Evolutionary conservation across 805 yeast species (phyloP).

Genomic region (Jamesozyma lodderae): DNA sequence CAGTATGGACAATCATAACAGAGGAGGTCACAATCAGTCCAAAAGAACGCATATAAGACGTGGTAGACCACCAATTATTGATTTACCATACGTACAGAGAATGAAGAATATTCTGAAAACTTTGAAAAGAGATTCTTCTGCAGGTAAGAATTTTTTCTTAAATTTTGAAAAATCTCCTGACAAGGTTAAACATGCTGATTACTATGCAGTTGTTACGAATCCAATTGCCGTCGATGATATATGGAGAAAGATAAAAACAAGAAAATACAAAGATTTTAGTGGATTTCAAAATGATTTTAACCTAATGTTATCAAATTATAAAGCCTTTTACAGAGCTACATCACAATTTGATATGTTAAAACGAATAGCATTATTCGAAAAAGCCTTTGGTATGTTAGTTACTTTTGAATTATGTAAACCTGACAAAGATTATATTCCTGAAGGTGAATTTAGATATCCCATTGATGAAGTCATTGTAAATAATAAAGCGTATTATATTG

Average conservation of each 20-base stretch:
- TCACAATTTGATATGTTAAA: slow-evolving; percentile 44
- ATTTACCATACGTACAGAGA: slow-evolving; percentile 63
- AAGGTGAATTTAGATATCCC: slow-evolving; percentile 64
- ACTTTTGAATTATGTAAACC: slow-evolving; percentile 71
- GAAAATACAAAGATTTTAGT: slow-evolving; percentile 71
- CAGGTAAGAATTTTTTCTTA: slow-evolving; percentile 42
- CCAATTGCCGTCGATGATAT: slow-evolving; percentile 68
- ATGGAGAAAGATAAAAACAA: slow-evolving; percentile 72
- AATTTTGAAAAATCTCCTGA: slow-evolving; percentile 82
- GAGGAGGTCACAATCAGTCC: background rate
- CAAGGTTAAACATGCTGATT: slow-evolving; percentile 42
- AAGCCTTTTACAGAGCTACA: slow-evolving; percentile 45
- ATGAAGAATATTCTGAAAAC: slow-evolving; percentile 79
- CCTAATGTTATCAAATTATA: slow-evolving; percentile 66
- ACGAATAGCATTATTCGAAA: slow-evolving; percentile 57
- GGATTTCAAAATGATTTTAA: slow-evolving; percentile 69
- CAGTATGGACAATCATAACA: slow-evolving; percentile 6
- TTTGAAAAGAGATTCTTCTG: slow-evolving; percentile 62
- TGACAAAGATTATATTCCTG: slow-evolving; percentile 62
- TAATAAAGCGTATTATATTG: slow-evolving; percentile 70
- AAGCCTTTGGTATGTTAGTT: slow-evolving; percentile 45
- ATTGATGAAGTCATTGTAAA: slow-evolving; percentile 64
- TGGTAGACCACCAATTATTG: slow-evolving; percentile 31
- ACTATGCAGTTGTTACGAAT: slow-evolving; percentile 42
- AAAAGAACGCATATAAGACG: slow-evolving; percentile 26